Percentiles rank a stretch among this genome's conserved stretches.
Evolutionary conservation across 371 early-diverging fungal genomes (phyloP).

Genomic region (Mortierella sp.): DNA sequence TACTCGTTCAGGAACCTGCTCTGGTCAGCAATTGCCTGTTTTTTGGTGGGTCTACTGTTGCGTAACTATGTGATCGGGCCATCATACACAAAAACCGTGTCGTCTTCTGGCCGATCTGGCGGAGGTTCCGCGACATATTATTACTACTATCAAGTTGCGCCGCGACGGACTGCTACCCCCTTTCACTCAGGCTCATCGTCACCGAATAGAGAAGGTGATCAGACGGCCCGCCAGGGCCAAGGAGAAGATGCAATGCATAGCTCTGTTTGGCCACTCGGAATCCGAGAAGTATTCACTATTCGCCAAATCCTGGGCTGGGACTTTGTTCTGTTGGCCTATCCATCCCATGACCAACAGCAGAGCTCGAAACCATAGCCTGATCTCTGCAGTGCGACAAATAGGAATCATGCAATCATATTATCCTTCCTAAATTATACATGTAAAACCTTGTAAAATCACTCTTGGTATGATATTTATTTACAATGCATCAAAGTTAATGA

Average conservation of each 20-base stretch:
- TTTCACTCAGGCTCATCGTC: background rate
- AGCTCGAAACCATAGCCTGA: background rate
- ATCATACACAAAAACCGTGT: slow-evolving; percentile 43
- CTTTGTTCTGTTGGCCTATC: slow-evolving; percentile 51
- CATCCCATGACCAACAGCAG: slow-evolving; percentile 16
- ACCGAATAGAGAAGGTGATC: background rate
- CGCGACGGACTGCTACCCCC: slow-evolving; percentile 7
- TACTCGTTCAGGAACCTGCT: slow-evolving; percentile 50
- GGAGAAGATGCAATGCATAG: slow-evolving; percentile 12
- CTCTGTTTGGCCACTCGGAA: slow-evolving; percentile 38
- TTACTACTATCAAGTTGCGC: slow-evolving; percentile 38
- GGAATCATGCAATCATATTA: background rate
- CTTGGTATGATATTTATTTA: slow-evolving; percentile 45
- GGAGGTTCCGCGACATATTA: slow-evolving; percentile 33
- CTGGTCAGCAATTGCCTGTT: slow-evolving; percentile 44
- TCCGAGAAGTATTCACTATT: slow-evolving; percentile 47
- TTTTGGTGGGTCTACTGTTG: slow-evolving; percentile 36
- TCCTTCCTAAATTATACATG: background rate
- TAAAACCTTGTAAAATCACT: slow-evolving; percentile 3
- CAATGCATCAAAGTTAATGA: slow-evolving; percentile 93
- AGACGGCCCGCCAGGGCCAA: background rate
- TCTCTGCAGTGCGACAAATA: no score
- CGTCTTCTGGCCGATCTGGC: background rate
- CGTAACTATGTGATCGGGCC: slow-evolving; percentile 53
- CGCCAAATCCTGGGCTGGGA: slow-evolving; percentile 50